Percentiles rank a stretch among this genome's conserved stretches.
Conservation (phyloP, 2,329 filamentous ascomycete genomes). For the Pseudogymnoascus sp. region DNA sequence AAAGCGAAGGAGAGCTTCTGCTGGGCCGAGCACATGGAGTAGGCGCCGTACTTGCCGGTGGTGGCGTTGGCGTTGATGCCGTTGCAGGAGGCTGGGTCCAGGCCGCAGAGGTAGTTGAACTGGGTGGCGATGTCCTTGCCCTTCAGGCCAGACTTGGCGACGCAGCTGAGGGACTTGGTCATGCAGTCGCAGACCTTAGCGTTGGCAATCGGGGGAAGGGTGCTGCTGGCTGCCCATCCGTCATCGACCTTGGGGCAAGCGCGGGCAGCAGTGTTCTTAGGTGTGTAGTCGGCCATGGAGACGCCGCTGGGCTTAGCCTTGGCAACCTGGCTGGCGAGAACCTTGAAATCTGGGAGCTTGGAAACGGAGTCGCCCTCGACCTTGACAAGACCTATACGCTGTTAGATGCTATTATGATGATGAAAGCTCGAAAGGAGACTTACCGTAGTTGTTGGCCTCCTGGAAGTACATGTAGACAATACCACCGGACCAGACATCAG, state of each 20-base stretch:
- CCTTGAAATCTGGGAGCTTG: constrained; percentile 67
- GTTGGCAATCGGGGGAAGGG: constrained; percentile 78
- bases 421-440: constrained; percentile 20
- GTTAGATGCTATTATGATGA: constrained; percentile 23
- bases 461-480: constrained; percentile 99
- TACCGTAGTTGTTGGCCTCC: constrained; percentile 81
- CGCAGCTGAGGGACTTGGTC: constrained; percentile 65
- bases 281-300: constrained; percentile 58
- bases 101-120: constrained; percentile 68
- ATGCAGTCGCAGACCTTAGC: constrained; percentile 77
- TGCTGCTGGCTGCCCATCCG: constrained; percentile 62
- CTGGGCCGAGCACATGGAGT: constrained; percentile 65
- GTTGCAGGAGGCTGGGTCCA: constrained; percentile 47
- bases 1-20: constrained; percentile 69
- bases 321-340: constrained; percentile 62
- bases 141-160: constrained; percentile 50
- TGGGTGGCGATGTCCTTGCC: constrained; percentile 55
- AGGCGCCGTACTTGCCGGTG: constrained; percentile 65
- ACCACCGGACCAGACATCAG: constrained; percentile 80
- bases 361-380: constrained; percentile 51
- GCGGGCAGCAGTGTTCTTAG: constrained; percentile 60
- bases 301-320: constrained; percentile 60
- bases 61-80: constrained; percentile 63
- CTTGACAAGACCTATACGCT: constrained; percentile 55
- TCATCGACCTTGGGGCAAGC: constrained; percentile 60